A percentile compares a stretch with the other conserved stretches of the same genome.
These are phyloP conservation scores for Globisporangium recalcitrans DNA, from an alignment of 352 stramenopile species.

Conservation along the genomic window DNA sequence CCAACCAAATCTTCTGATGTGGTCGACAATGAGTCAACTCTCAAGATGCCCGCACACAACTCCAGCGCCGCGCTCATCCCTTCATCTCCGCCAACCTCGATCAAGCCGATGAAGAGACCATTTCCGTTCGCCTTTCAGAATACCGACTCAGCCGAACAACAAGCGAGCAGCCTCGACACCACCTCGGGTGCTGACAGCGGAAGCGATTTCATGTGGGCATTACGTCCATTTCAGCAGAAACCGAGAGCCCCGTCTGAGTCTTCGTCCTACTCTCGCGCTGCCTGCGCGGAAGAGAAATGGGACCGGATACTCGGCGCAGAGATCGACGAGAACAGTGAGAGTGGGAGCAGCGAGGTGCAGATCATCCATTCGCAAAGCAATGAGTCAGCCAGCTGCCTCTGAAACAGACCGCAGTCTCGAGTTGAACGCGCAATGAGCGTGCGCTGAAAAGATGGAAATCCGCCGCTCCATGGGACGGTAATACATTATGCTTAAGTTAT, in stretches of 20 bases:
- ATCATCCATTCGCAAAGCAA: slow-evolving; percentile 9
- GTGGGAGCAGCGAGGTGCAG: slow-evolving; percentile 8
- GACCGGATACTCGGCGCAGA: slow-evolving; percentile 55
- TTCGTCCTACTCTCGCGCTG: slow-evolving; percentile 24
- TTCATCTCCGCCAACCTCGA: background rate
- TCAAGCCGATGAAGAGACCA: slow-evolving; percentile 9
- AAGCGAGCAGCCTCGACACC: slow-evolving; percentile 1
- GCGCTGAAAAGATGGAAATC: slow-evolving; percentile 2
- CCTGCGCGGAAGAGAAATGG: slow-evolving; percentile 64
- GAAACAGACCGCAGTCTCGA: slow-evolving; percentile 6
- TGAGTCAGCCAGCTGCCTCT: slow-evolving; percentile 1
- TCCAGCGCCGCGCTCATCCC: background rate
- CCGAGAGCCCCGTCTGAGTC: slow-evolving; percentile 9
- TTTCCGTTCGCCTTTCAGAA: slow-evolving; percentile 8
- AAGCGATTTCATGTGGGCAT: slow-evolving; percentile 12
- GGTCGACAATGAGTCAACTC: background rate
- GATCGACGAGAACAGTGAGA: slow-evolving; percentile 18
- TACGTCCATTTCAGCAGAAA: slow-evolving; percentile 14
- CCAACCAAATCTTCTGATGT: background rate
- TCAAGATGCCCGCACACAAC: background rate
- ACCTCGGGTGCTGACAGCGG: slow-evolving; percentile 9
- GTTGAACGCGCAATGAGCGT: background rate
- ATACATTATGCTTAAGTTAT: slow-evolving; percentile 19
- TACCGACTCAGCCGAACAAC: background rate
- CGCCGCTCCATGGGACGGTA: background rate